Evolutionary conservation across 2,329 filamentous ascomycete species (phyloP).

Genomic region (Ophiostoma sp.): DNA sequence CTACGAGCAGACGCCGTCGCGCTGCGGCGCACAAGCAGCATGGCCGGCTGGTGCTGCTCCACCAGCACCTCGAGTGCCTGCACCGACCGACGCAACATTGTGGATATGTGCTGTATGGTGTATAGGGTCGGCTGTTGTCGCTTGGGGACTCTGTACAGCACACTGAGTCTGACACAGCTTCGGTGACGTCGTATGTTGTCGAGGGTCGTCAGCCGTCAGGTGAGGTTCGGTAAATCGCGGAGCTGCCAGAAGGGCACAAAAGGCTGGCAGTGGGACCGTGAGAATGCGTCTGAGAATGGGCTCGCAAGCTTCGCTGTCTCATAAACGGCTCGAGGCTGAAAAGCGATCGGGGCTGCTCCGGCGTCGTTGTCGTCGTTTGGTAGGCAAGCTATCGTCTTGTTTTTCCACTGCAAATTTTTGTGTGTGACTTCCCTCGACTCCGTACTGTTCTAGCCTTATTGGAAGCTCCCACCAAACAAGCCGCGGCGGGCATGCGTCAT

Average conservation of each 20-base stretch:
- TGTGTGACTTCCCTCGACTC: not conserved
- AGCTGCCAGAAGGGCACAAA: not conserved
- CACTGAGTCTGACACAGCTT: not conserved
- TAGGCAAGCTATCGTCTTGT: not conserved
- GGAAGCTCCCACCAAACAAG: not conserved
- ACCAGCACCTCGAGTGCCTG: constrained; percentile 19
- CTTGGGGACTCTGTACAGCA: too few relatives aligned
- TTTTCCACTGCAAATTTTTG: constrained; percentile 11
- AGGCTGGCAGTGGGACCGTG: not conserved
- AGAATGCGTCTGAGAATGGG: not conserved
- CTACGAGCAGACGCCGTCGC: not conserved
- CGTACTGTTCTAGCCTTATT: not conserved
- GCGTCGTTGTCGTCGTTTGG: not conserved
- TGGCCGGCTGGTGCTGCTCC: constrained; percentile 16
- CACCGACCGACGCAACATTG: constrained; percentile 21
- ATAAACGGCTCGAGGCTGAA: not conserved
- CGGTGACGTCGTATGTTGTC: not conserved
- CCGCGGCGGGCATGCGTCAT: constrained; percentile 6
- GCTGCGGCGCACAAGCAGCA: constrained; percentile 14
- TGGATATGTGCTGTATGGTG: not conserved
- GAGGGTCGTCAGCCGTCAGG: not conserved
- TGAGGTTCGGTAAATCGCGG: not conserved
- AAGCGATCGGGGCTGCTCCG: not conserved
- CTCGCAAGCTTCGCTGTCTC: not conserved
- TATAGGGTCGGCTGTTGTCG: not conserved